phyloP scores from a whole-genome alignment of 2,329 filamentous ascomycete species.

The Cercospora beticola region DNA sequence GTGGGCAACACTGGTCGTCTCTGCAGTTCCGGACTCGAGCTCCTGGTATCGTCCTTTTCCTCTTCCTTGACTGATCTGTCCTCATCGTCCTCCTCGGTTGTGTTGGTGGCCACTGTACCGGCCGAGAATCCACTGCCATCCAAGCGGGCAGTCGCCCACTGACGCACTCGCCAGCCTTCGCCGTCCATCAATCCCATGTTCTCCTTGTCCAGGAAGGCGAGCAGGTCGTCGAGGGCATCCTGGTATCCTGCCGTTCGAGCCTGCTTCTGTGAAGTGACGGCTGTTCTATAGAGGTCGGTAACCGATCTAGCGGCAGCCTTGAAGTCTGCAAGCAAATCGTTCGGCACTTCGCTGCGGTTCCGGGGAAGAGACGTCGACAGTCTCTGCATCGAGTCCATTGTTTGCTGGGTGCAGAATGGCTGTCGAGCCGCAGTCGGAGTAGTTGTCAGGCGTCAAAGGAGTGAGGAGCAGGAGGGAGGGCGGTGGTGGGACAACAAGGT shows the following conservation, averaged over 20 bases:
- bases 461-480: constrained; percentile 6
- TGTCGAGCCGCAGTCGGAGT: neutral
- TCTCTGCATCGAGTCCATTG: constrained; percentile 65
- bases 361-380: constrained; percentile 60
- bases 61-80: constrained; percentile 34
- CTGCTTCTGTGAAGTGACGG: constrained; percentile 72
- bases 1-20: constrained; percentile 28
- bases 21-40: constrained; percentile 36
- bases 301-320: constrained; percentile 89
- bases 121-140: constrained; percentile 53
- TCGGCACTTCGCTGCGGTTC: constrained; percentile 33
- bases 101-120: constrained; percentile 42
- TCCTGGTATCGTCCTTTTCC: constrained; percentile 56
- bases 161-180: constrained; percentile 67
- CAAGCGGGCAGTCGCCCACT: constrained; percentile 68
- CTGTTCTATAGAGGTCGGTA: constrained; percentile 93
- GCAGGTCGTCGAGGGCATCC: constrained; percentile 85
- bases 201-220: constrained; percentile 81
- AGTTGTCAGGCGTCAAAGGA: neutral
- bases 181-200: constrained; percentile 76
- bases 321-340: constrained; percentile 76
- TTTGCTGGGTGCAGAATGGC: constrained; percentile 13
- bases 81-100: constrained; percentile 69
- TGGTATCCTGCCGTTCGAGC: constrained; percentile 83
- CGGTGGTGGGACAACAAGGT: constrained; percentile 10